phyloP scores from a whole-genome alignment of 1,139 yeast genomes.

The Pichiaceae sp. region DNA sequence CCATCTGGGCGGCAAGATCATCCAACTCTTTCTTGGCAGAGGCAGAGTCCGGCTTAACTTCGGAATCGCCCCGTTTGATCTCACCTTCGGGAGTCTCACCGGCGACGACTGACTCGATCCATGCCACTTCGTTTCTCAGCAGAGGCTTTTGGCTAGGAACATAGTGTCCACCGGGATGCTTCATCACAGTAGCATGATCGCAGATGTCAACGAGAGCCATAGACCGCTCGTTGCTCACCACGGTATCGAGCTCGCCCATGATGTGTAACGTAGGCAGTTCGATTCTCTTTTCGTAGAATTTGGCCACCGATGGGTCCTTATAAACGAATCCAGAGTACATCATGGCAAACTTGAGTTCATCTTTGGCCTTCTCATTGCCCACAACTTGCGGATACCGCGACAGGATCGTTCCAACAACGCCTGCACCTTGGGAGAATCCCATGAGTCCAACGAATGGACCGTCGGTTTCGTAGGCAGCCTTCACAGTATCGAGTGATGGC shows the following conservation, averaged over 20 bases:
- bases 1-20: slow-evolving; percentile 19
- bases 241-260: slow-evolving; percentile 81
- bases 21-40: slow-evolving; percentile 17
- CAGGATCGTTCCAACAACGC: slow-evolving; percentile 55
- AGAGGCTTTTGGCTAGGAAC: slow-evolving; percentile 66
- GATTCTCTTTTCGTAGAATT: slow-evolving; percentile 37
- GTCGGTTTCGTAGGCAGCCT: slow-evolving; percentile 45
- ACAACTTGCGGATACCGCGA: slow-evolving; percentile 29
- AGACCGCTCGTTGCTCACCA: slow-evolving; percentile 70
- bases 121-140: slow-evolving; percentile 26
- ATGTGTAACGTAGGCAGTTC: slow-evolving; percentile 64
- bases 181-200: slow-evolving; percentile 40
- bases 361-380: slow-evolving; percentile 22
- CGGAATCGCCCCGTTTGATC: background rate
- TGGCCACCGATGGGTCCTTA: slow-evolving; percentile 43
- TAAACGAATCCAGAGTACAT: slow-evolving; percentile 73
- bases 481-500: slow-evolving; percentile 43
- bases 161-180: slow-evolving; percentile 81
- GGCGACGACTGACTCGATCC: slow-evolving; percentile 21
- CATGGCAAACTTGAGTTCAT: slow-evolving; percentile 54
- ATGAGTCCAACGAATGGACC: slow-evolving; percentile 88
- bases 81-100: slow-evolving; percentile 6
- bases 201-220: slow-evolving; percentile 49
- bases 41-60: slow-evolving; percentile 1
- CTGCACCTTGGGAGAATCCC: slow-evolving; percentile 95